Conservation (phyloP, 352 stramenopile genomes). For the Globisporangium alternatum region DNA sequence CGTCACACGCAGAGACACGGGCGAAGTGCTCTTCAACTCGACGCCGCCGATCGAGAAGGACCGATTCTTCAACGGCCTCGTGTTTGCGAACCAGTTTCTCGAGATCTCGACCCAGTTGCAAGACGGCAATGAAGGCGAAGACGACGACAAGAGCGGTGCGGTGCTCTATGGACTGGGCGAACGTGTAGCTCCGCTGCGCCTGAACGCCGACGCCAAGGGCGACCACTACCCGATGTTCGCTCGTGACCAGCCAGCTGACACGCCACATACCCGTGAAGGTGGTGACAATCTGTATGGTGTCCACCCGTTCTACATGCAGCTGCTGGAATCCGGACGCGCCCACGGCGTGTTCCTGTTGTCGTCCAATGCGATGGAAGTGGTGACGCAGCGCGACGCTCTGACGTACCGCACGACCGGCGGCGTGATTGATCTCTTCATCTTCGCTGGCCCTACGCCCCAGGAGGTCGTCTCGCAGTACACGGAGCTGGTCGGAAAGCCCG, state of each 20-base stretch:
- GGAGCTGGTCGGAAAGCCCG: constrained; percentile 61
- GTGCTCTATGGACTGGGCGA: constrained; percentile 79
- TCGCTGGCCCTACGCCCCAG: constrained; percentile 49
- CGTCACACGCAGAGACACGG: constrained; percentile 47
- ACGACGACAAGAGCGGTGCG: constrained; percentile 19
- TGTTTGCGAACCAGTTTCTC: constrained; percentile 87
- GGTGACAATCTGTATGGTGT: constrained; percentile 80
- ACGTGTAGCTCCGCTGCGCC: constrained; percentile 36
- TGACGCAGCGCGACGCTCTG: constrained; percentile 53
- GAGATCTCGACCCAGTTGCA: constrained; percentile 76
- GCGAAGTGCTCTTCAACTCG: constrained; percentile 83
- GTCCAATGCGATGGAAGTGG: constrained; percentile 86
- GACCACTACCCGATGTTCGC: constrained; percentile 77
- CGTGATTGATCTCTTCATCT: constrained; percentile 80
- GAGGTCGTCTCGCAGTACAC: constrained; percentile 79
- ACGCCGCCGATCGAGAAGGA: constrained; percentile 47
- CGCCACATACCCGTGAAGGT: constrained; percentile 28
- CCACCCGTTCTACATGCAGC: constrained; percentile 76
- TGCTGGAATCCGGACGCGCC: constrained; percentile 36
- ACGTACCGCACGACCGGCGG: constrained; percentile 81
- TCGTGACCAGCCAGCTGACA: constrained; percentile 21
- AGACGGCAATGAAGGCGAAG: constrained; percentile 11
- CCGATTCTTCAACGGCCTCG: constrained; percentile 51
- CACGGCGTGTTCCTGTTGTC: constrained; percentile 81
- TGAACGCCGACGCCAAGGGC: constrained; percentile 40